phyloP scores from a whole-genome alignment of 805 yeast genomes.

The Debaryomyces castellii region DNA sequence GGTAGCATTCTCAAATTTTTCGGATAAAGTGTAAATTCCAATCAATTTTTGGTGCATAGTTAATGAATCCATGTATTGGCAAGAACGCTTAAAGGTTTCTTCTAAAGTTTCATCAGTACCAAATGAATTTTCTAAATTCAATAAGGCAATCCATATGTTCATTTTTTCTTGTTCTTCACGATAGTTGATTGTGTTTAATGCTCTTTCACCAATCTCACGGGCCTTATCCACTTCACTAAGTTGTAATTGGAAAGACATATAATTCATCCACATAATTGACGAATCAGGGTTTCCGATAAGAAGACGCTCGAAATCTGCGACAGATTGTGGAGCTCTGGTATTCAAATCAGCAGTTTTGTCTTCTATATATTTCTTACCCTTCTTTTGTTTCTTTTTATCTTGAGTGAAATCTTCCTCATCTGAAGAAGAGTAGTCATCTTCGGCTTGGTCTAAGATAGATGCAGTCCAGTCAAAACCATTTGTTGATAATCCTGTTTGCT shows the following conservation, averaged over 20 bases:
- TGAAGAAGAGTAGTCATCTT: slow-evolving; percentile 51
- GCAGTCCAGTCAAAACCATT: slow-evolving; percentile 97
- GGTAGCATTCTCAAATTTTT: slow-evolving; percentile 69
- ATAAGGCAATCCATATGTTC: slow-evolving; percentile 93
- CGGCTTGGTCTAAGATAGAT: slow-evolving; percentile 78
- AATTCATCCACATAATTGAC: slow-evolving; percentile 94
- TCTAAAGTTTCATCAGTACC: slow-evolving; percentile 84
- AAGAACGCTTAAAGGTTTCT: slow-evolving; percentile 76
- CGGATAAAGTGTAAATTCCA: slow-evolving; percentile 71
- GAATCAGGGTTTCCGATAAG: slow-evolving; percentile 91
- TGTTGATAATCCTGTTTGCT: slow-evolving; percentile 63
- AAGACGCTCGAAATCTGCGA: slow-evolving; percentile 86
- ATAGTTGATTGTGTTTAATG: slow-evolving; percentile 83
- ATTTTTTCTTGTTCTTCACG: slow-evolving; percentile 91
- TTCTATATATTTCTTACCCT: slow-evolving; percentile 51
- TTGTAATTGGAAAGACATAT: slow-evolving; percentile 96
- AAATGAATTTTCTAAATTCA: slow-evolving; percentile 91
- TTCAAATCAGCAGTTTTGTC: slow-evolving; percentile 85
- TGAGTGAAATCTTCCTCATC: slow-evolving; percentile 60
- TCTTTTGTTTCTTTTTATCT: slow-evolving; percentile 43
- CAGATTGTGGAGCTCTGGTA: slow-evolving; percentile 88
- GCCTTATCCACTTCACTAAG: slow-evolving; percentile 93
- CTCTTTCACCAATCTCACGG: slow-evolving; percentile 89
- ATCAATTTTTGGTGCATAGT: slow-evolving; percentile 78
- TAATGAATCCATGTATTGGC: slow-evolving; percentile 88